Evolutionary conservation across 257 asterid genomes (phyloP), one percentile per base, ranked within the genome.

Genomic region (Nicotiana otophora): DNA sequence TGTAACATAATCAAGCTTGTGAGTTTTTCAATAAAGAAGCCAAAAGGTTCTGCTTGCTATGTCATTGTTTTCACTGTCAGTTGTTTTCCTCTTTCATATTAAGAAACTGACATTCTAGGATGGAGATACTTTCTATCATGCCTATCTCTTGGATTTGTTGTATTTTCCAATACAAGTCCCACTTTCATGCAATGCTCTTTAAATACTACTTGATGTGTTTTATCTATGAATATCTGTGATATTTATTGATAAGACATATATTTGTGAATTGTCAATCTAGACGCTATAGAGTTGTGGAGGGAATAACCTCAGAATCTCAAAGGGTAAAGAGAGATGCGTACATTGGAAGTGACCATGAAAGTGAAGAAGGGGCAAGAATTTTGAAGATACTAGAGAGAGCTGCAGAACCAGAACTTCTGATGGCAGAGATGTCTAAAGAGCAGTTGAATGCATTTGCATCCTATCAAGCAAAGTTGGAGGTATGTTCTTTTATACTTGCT

Each of bases 361-460:
- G 89, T 86, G 97, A 91, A 81, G 97, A 93, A 88, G 97, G 97
- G 82, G 99, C 97, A 84, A 91, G 88, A 87, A 86, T 89, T 81
- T 88, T 92, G 89, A 94, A 89, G 90, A 82, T 95, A 78, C 97
- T 95, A 30, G 99, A 95, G 90, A 88, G 93, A 77, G 87, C 96
- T 84, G 98, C 97, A 79, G 95, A 95, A 82, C 98, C 97, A 39
- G 97, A 95, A 86, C 70, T 95, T 83, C 82, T 95, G 85, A 94
- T 95, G 99, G 98, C 97, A 31, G 99, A 93, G 84, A 94, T 95
- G 97, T 91, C 92, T 86, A 86, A 92, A 16, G 92, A 91, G 78
- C 96, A 95, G 81, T 88, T 94, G 46, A 87, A 89, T 82, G 89
- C 94, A 48, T 91, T 91, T 88, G 85, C 91, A 82, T 84, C 95